Evolutionary conservation across 352 stramenopile genomes (phyloP).

Genomic region (Globisporangium spinosum): DNA sequence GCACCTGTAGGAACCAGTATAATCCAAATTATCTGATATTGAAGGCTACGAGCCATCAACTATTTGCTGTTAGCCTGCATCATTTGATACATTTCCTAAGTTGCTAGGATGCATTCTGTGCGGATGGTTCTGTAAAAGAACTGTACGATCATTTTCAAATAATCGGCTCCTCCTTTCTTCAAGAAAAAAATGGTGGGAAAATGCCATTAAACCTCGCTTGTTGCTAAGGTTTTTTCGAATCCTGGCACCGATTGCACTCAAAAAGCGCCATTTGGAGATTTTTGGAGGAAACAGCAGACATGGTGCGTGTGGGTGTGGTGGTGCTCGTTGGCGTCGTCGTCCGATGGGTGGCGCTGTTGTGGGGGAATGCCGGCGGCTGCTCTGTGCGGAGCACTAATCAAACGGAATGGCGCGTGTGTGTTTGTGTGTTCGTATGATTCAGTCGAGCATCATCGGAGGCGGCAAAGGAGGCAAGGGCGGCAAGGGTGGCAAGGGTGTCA

Average conservation of each 20-base stretch:
- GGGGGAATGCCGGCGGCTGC: neutral
- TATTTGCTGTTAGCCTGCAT: too few relatives aligned
- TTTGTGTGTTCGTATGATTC: neutral
- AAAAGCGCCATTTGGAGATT: neutral
- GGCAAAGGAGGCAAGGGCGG: constrained; percentile 96
- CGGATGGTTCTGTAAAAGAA: too few relatives aligned
- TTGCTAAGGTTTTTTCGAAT: neutral
- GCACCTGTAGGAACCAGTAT: too few relatives aligned
- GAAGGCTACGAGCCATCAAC: too few relatives aligned
- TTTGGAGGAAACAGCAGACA: neutral
- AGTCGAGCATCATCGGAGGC: constrained; percentile 88
- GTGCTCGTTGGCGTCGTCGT: neutral
- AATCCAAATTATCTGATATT: too few relatives aligned
- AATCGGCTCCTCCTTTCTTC: neutral
- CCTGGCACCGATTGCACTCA: neutral
- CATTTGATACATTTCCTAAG: too few relatives aligned
- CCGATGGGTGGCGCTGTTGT: neutral
- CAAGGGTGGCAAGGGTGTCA: constrained; percentile 99
- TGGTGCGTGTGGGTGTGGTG: constrained; percentile 1
- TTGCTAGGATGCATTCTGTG: too few relatives aligned
- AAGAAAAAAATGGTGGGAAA: constrained; percentile 6
- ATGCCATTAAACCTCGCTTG: neutral
- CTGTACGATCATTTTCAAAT: constrained; percentile 3
- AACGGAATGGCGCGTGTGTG: neutral
- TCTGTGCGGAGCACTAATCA: neutral